These are phyloP conservation scores for Mortierella sp. DNA, from an alignment of 371 early-diverging fungal species.

Conservation along the genomic window DNA sequence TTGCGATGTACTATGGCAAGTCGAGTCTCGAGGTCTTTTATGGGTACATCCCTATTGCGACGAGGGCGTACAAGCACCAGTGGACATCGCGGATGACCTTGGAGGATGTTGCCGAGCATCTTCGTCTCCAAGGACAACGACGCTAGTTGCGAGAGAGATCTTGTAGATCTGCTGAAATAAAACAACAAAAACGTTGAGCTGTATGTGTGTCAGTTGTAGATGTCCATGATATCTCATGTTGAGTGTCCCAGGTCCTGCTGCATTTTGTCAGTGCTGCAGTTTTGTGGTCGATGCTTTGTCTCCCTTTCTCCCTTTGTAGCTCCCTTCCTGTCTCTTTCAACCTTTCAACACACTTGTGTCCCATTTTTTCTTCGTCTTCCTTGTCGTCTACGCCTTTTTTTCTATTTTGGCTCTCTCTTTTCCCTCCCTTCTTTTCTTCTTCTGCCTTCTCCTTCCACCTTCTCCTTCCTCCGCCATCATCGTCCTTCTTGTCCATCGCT, in stretches of 20 bases:
- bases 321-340: background rate
- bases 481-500: background rate
- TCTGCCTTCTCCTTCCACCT: background rate
- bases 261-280: background rate
- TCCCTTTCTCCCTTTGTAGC: background rate
- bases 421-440: background rate
- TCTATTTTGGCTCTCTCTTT: background rate
- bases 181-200: too few relatives aligned
- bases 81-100: constrained; percentile 39
- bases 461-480: background rate
- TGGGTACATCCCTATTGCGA: constrained; percentile 15
- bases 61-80: constrained; percentile 22
- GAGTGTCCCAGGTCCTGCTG: too few relatives aligned
- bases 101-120: constrained; percentile 28
- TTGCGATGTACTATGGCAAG: constrained; percentile 16
- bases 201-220: too few relatives aligned
- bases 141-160: too few relatives aligned
- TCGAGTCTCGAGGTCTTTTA: constrained; percentile 13
- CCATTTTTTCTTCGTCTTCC: too few relatives aligned
- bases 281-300: background rate
- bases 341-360: background rate
- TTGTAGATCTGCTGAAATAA: too few relatives aligned
- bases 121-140: background rate
- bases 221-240: too few relatives aligned
- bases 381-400: background rate